These are phyloP conservation scores for Myriangium duriaei DNA, from an alignment of 2,329 filamentous ascomycete species.

Conservation along the genomic window DNA sequence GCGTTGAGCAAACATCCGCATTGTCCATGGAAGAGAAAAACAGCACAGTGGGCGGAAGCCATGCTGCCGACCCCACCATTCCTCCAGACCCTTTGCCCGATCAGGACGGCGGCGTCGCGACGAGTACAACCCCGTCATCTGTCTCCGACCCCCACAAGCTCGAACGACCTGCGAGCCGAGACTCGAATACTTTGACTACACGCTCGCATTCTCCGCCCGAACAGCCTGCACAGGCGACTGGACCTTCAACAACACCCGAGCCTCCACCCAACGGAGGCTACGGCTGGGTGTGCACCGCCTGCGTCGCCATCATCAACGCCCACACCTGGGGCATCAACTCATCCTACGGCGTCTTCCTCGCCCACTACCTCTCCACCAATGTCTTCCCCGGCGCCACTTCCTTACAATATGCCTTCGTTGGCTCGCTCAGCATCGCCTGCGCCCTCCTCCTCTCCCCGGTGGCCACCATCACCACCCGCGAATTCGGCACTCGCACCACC, in stretches of 20 bases:
- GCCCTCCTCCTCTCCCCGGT: conserved; percentile 58
- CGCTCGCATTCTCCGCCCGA: too few species aligned
- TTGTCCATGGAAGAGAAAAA: too few species aligned
- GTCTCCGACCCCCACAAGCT: too few species aligned
- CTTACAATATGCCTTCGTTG: conserved; percentile 66
- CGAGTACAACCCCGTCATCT: too few species aligned
- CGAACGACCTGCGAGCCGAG: too few species aligned
- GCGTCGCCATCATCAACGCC: conserved; percentile 31
- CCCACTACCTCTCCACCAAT: conserved; percentile 56
- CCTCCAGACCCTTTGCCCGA: too few species aligned
- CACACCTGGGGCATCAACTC: conserved; percentile 33
- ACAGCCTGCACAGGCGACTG: too few species aligned
- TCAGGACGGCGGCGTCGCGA: too few species aligned
- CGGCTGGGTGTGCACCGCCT: conserved; percentile 42
- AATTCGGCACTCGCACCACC: conserved; percentile 50
- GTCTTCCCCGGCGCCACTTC: conserved; percentile 50
- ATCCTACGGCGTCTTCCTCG: conserved; percentile 60
- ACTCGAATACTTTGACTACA: too few species aligned
- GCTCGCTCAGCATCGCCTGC: conserved; percentile 53
- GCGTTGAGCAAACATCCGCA: too few species aligned
- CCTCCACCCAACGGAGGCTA: conserved; percentile 48
- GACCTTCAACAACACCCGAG: conserved; percentile 3
- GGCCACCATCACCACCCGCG: conserved; percentile 48
- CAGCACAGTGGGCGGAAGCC: too few species aligned
- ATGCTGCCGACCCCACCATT: too few species aligned